Conservation (phyloP, 2,329 filamentous ascomycete species). For the Colletotrichum sp. region DNA sequence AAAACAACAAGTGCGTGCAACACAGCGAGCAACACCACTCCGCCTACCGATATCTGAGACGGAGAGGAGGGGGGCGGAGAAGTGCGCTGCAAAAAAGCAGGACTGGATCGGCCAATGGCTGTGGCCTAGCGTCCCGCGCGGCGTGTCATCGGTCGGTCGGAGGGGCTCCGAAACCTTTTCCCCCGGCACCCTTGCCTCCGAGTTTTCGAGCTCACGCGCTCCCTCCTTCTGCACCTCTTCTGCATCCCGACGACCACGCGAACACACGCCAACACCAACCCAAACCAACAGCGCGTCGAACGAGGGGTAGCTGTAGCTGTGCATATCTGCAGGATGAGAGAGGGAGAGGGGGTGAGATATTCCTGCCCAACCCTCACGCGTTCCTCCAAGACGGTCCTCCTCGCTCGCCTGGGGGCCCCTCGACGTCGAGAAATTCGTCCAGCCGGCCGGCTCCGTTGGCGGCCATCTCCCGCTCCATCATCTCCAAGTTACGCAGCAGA, state of each 20-base stretch:
- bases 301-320: not conserved
- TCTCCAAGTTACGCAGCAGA: constrained; percentile 21
- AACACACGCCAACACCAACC: not conserved
- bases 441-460: not conserved
- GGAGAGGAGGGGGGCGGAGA: not conserved
- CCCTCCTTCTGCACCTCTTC: not conserved
- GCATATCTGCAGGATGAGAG: not conserved
- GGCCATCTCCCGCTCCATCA: constrained; percentile 11
- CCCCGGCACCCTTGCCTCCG: constrained; percentile 16
- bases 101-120: not conserved
- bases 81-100: not conserved
- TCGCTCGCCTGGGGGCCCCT: not conserved
- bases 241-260: not conserved
- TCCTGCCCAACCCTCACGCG: not conserved
- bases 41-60: not conserved
- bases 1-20: not conserved
- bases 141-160: constrained; percentile 9
- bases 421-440: constrained; percentile 3
- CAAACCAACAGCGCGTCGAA: not conserved
- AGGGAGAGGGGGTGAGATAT: not conserved
- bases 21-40: not conserved
- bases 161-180: not conserved
- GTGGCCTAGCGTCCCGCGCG: not conserved
- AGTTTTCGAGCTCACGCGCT: constrained; percentile 1
- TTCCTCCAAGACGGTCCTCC: not conserved